Conservation (phyloP, 2,329 filamentous ascomycete species). For the Allantophomopsis cytisporea region DNA sequence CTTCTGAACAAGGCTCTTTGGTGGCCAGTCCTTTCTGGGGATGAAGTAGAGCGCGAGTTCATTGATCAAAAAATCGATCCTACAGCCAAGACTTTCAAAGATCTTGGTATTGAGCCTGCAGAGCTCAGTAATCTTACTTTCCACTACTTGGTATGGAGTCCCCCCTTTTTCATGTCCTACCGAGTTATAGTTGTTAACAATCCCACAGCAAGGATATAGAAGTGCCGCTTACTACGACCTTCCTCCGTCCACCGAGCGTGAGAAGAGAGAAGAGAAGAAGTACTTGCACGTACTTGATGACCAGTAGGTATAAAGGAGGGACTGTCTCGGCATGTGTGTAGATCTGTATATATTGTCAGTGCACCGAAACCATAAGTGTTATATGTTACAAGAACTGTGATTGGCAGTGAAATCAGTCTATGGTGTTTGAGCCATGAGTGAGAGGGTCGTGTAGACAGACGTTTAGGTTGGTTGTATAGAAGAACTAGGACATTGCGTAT, state of each 20-base stretch:
- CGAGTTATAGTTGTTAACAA: conserved; percentile 20
- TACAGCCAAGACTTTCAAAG: conserved; percentile 87
- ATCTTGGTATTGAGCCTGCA: conserved; percentile 78
- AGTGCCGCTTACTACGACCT: conserved; percentile 84
- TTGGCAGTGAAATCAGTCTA: no score
- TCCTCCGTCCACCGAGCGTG: conserved; percentile 85
- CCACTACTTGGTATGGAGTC: conserved; percentile 69
- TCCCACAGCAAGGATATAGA: conserved; percentile 69
- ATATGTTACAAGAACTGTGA: no score
- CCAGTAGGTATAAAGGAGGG: conserved; percentile 38
- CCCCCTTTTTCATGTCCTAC: background rate
- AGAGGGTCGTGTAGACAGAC: no score
- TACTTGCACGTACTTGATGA: conserved; percentile 90
- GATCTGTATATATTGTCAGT: conserved; percentile 4
- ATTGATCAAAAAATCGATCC: conserved; percentile 86
- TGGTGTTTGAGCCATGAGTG: no score
- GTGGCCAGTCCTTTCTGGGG: conserved; percentile 75
- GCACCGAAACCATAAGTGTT: no score
- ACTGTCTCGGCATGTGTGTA: conserved; percentile 1
- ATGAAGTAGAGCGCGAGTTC: conserved; percentile 85
- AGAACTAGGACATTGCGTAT: no score
- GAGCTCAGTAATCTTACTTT: conserved; percentile 82
- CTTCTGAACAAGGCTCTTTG: conserved; percentile 73
- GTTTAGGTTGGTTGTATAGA: no score
- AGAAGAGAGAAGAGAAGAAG: conserved; percentile 91